Base-by-base conservation (phyloP, 2,329 filamentous ascomycete species). In the Aspergillus novoparasiticus region DNA sequence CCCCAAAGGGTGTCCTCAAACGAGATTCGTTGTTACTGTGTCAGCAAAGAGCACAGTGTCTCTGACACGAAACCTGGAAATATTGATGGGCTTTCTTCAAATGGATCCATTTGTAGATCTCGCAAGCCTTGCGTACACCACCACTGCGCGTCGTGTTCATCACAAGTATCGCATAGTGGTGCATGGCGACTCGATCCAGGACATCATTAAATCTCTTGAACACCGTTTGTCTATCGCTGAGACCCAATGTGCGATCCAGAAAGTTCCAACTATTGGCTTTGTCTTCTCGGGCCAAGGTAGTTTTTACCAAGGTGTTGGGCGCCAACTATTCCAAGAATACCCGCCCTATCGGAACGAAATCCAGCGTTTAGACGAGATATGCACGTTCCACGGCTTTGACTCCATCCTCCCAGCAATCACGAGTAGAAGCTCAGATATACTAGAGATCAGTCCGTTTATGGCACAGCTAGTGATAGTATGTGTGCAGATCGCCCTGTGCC, bases 51-150 rank as follows among this genome's bases (percentile, higher is more conserved):
- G 67, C 46, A 65, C 72, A 34, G 62, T 60, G 4, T 79, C 83
- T 0, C 75, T 85, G 11, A 69, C 74, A 57, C 79, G 80, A 51
- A 90, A 90, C 67, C 79, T 86, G 0, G 79, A 86, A 71, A 77
- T 78, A 5, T 79, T 89, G 5, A 76, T 87, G 9, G 68, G 70
- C 0, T 87, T 82, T 76, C 16, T 71, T 1, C 36, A 59, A 12
- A 19, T 9, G 6, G 61, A 65, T 3, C 63, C 62, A 2, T 21
- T 21, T 4, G 26, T 58, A 2, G 10, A 46, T 21, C 21, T 32
- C 12, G 41, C 39, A 0, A 79, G 86, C 61, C 77, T 91, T 1
- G 84, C 88, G 0, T 91, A 90, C 76, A 89, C 87, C 1, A 87
- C 86, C 0, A 90, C 87, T 8, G 89, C 89, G 19, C 76, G 82